Conservation (phyloP, 2,329 filamentous ascomycete genomes). For the Lasiodiplodia hormozganensis region DNA sequence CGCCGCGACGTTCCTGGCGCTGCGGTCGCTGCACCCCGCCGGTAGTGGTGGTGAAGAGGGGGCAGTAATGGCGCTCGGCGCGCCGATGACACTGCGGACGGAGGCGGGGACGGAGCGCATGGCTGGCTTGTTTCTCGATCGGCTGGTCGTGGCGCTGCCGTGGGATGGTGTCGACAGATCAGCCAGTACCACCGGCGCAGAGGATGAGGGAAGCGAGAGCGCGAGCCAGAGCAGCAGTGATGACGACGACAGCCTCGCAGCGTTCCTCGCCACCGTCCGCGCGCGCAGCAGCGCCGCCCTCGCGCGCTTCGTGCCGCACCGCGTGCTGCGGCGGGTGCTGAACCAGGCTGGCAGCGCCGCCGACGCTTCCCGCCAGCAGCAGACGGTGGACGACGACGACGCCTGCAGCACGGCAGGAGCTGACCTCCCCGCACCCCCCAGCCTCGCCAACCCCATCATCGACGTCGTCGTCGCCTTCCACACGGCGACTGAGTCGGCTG, state of each 20-base stretch:
- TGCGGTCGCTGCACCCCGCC: not conserved
- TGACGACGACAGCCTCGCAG: no score
- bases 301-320: constrained; percentile 10
- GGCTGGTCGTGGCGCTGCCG: constrained; percentile 16
- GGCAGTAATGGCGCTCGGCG: constrained; percentile 17
- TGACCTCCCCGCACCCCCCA: not conserved
- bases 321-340: not conserved
- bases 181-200: not conserved
- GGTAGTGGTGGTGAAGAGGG: not conserved
- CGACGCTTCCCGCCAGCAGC: not conserved
- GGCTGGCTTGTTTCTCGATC: constrained; percentile 28
- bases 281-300: constrained; percentile 1
- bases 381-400: no score
- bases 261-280: not conserved
- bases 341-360: not conserved
- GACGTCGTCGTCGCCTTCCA: constrained; percentile 12
- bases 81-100: constrained; percentile 23
- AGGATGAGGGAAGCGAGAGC: no score
- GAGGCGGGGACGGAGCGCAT: constrained; percentile 27
- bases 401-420: not conserved
- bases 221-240: no score
- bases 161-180: not conserved
- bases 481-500: constrained; percentile 11
- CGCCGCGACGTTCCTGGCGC: constrained; percentile 11
- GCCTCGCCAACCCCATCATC: not conserved